Base-by-base conservation (phyloP, 163 green algal genomes). In the Smithsoniella earleae region DNA sequence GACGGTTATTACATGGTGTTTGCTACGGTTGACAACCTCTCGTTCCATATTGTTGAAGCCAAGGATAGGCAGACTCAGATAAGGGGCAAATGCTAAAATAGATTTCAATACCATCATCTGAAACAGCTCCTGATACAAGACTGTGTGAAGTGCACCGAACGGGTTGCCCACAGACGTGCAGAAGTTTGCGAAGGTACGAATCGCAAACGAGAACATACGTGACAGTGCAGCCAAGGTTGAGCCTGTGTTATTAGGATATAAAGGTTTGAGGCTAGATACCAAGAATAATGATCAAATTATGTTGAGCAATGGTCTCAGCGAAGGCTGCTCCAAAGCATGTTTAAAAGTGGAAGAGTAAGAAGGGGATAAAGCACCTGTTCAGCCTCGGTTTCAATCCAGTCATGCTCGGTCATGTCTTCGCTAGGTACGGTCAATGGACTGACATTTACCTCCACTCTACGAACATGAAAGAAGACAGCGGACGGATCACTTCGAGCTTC, bases 381-480 rank as follows among this genome's bases (percentile, higher is more conserved):
- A 5, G 36, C 22, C 46, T 63, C 38, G 0, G 18, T 62, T 8
- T 62, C 40, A 58, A 75, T 34, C 30, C 37, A 22, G 27, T 25
- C 30, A 36, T 69, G 18, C 6, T 33, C 58, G 16, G 30, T 34
- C 43, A 25, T 18, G 8, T 31, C 58, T 34, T 34, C n/a, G 34
- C n/a, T n/a, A n/a, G n/a, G n/a, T n/a, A n/a, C n/a, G n/a, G n/a
- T n/a, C n/a, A n/a, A n/a, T n/a, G 58, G 3, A 69, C 0, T 30
- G 1, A 76, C 16, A 63, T 78, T 69, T n/a, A 96, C 89, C 62
- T 96, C 89, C 2, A 96, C 91, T 3, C 83, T 82, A 5, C 91
- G 80, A 31, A 96, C 87, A 38, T 93, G 88, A 73, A 96, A 97
- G 0, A 84, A 91, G 2, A 97, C 87, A 10, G 87, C 86, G 22